Base-by-base conservation (phyloP, 345 rosid genomes). In the Eucalyptus camaldulensis region DNA sequence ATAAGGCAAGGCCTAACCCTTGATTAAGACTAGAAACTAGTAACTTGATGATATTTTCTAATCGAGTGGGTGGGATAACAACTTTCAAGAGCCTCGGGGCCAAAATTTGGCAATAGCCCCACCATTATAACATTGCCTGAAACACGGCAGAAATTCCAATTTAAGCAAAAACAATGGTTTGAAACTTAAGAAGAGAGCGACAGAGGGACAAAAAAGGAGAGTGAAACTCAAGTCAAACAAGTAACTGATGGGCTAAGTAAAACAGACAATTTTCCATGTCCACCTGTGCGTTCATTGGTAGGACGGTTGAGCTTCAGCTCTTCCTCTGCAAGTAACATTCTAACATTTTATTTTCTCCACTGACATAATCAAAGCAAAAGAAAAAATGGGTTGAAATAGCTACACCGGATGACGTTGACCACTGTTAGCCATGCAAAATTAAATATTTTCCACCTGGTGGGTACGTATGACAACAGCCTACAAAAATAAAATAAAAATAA, bases 251-350 rank as follows among this genome's bases (percentile, higher is more conserved):
- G 87, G 87, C 33, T 10, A 60, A 50, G 31, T 51, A 86, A 85
- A 67, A 62, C 49, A 51, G 21, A 16, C 5, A 9, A 33, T 24
- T 43, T 56, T 60, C 62, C 45, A 27, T 44, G 60, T 80, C 90
- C 92, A 92, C 90, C 91, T 91, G 92, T 86, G 88, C 85, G 56
- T 80, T 43, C 92, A 91, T 90, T 92, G 94, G 94, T 80, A 10
- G 93, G 95, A 87, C 94, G 94, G 95, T 90, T 44, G 40, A 67
- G 43, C 51, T 27, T 24, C 81, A 21, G 22, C 27, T 76, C 47
- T 10, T 40, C 85, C 85, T 76, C 43, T 50, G 16, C 62, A 76
- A 76, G 29, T 22, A 76, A 40, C 44, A 10, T 40, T 21, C 47
- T 40, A 6, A 76, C 29, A 37, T 76, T 76, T 76, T 43, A 22